Evolutionary conservation across 345 rosid species (phyloP).

Genomic region (Salix viminalis): DNA sequence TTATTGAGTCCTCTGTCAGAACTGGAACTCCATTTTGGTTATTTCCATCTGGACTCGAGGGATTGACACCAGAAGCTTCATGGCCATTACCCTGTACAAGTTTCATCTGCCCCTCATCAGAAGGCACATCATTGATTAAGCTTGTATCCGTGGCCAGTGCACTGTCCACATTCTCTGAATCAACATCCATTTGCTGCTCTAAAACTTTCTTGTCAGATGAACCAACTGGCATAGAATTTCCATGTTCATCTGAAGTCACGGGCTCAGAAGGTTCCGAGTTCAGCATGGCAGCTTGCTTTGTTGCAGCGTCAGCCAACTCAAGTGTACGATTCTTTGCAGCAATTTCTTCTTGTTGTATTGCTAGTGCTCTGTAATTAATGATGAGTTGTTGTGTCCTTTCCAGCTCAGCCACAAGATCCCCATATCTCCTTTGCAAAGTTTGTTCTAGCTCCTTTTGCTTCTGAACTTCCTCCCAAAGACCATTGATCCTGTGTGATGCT

Average conservation of each 20-base stretch:
- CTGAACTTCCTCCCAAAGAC: slow-evolving; percentile 73
- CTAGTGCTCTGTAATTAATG: slow-evolving; percentile 45
- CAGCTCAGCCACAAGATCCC: slow-evolving; percentile 51
- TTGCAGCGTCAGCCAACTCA: slow-evolving; percentile 26
- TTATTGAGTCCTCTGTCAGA: not conserved
- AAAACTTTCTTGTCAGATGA: too few relatives aligned
- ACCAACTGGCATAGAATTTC: too few relatives aligned
- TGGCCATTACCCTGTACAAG: not conserved
- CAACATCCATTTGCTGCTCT: too few relatives aligned
- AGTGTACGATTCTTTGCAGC: slow-evolving; percentile 35
- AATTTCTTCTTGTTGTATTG: slow-evolving; percentile 46
- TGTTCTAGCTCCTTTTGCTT: slow-evolving; percentile 88
- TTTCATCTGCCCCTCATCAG: not conserved
- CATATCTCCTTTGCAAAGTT: slow-evolving; percentile 67
- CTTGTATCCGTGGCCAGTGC: slow-evolving; percentile 2
- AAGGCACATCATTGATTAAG: slow-evolving; percentile 4
- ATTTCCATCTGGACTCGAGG: not conserved
- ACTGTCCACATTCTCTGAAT: too few relatives aligned
- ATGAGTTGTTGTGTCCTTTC: slow-evolving; percentile 52
- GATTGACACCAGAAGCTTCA: not conserved
- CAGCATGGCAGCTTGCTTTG: slow-evolving; percentile 21
- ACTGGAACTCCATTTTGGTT: too few relatives aligned
- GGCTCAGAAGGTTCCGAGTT: not conserved
- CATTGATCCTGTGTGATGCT: slow-evolving; percentile 47
- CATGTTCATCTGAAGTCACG: too few relatives aligned